These are phyloP conservation scores for Peronospora farinosa DNA, from an alignment of 352 stramenopile genomes.

Conservation along the genomic window DNA sequence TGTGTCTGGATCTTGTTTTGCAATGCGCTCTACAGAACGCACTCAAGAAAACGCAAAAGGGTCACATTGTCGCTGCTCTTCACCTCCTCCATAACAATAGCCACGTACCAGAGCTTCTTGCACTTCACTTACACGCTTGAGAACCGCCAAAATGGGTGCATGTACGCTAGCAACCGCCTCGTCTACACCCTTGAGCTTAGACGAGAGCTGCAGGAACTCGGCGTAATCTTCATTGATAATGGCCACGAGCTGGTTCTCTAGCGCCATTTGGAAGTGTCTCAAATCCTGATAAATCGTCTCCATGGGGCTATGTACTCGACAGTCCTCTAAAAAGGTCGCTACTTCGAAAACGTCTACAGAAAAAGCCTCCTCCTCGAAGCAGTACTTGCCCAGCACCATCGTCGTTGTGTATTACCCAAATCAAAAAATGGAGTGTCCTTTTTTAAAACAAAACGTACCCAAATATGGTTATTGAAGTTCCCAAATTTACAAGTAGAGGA, in stretches of 20 bases:
- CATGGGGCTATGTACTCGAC: slow-evolving; percentile 65
- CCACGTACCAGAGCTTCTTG: slow-evolving; percentile 50
- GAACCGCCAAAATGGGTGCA: slow-evolving; percentile 58
- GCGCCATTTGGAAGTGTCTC: slow-evolving; percentile 73
- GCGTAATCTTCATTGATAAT: slow-evolving; percentile 88
- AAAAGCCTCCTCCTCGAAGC: slow-evolving; percentile 81
- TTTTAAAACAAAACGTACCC: neutral
- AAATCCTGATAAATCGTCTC: slow-evolving; percentile 83
- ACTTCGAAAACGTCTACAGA: slow-evolving; percentile 68
- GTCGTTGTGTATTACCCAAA: neutral
- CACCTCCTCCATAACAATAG: neutral
- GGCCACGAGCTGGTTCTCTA: slow-evolving; percentile 85
- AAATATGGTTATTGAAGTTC: neutral
- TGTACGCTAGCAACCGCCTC: slow-evolving; percentile 77
- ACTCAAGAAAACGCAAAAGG: slow-evolving; percentile 2
- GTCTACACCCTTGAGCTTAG: slow-evolving; percentile 81
- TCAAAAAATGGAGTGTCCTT: neutral
- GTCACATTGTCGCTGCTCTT: neutral
- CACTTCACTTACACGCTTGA: slow-evolving; percentile 72
- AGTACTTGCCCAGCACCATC: slow-evolving; percentile 56
- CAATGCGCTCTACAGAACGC: slow-evolving; percentile 34
- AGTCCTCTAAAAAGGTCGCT: slow-evolving; percentile 67
- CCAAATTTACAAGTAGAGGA: neutral
- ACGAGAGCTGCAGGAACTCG: slow-evolving; percentile 86
- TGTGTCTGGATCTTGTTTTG: slow-evolving; percentile 48